Evolutionary conservation across 2,329 filamentous ascomycete species (phyloP), one percentile per base, ranked within the genome.

Genomic region (Sordariomycetes sp.): DNA sequence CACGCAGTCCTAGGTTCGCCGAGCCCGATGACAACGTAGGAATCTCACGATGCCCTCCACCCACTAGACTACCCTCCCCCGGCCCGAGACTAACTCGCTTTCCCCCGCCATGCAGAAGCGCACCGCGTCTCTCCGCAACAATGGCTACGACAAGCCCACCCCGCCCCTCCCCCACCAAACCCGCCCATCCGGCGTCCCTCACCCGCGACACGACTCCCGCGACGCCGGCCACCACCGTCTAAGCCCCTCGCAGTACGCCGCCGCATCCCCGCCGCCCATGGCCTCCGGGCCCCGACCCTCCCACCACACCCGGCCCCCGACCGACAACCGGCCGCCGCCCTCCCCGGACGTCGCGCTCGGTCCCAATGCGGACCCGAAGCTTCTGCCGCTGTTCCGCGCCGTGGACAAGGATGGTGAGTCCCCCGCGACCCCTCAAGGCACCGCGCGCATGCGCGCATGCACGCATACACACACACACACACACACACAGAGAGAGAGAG

Each of bases 371-470:
- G 86, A 91, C 66, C 79, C 85, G n/a, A 85, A 83, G 1, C 78
- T 99, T 20, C 83, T 90, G 68, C 88, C 88, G 3, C 76, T 97
- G 28, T 99, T 97, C 74, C 81, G 88, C 60, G 90, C 90, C 1
- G 92, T 96, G 15, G 95, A 99, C 72, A 91, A 89, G 67, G 80
- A 89, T 70, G 79, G 87, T 87, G 74, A 63, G 75, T 71, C 45
- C 15, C 24, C 34, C 17, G 53, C 24, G 7, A 15, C 15, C n/a
- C 20, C 22, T 8, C 15, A 45, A 8, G n/a, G 36, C n/a, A 42
- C 12, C 36, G 36, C 36, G n/a, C n/a, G n/a, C n/a, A n/a, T n/a
- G n/a, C n/a, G n/a, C n/a, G n/a, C n/a, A 45, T 17, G 17, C 6
- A 2, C 15, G 39, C 39, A 17, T 17, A n/a, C 39, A n/a, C 39